Evolutionary conservation across 1,284 basidiomycete genomes (phyloP).

Genomic region (Malassezia furfur): DNA sequence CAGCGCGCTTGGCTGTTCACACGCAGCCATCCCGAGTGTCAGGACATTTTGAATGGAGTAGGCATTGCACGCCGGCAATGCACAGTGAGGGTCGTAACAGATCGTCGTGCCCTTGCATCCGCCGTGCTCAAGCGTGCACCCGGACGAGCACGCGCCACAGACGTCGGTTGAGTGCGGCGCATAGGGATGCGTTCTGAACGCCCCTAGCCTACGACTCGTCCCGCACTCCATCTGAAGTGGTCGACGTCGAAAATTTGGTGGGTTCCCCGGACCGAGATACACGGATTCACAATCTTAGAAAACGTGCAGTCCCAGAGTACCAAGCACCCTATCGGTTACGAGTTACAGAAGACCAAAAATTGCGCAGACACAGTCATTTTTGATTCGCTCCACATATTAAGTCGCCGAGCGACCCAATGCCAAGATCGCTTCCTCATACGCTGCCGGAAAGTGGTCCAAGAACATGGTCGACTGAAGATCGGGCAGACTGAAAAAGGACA

Average conservation of each 20-base stretch:
- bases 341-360: not conserved
- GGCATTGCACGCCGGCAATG: constrained; percentile 6
- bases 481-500: constrained; percentile 42
- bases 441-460: constrained; percentile 40
- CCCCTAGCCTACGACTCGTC: not conserved
- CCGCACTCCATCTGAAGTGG: not conserved
- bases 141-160: not conserved
- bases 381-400: constrained; percentile 2
- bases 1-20: not conserved
- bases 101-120: constrained; percentile 2
- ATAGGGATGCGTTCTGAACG: too few species aligned
- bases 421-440: constrained; percentile 40
- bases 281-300: too few species aligned
- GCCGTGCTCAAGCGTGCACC: not conserved
- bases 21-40: constrained; percentile 1
- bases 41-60: not conserved
- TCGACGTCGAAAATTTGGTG: too few species aligned
- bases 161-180: not conserved
- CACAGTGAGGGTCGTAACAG: constrained; percentile 15
- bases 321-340: constrained; percentile 6
- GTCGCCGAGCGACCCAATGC: constrained; percentile 17
- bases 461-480: constrained; percentile 33
- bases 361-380: not conserved
- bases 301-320: too few species aligned
- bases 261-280: too few species aligned